A percentile compares a stretch with the other conserved stretches of the same genome.
Conservation (phyloP, 2,329 filamentous ascomycete species). For the Trematosphaeria pertusa region DNA sequence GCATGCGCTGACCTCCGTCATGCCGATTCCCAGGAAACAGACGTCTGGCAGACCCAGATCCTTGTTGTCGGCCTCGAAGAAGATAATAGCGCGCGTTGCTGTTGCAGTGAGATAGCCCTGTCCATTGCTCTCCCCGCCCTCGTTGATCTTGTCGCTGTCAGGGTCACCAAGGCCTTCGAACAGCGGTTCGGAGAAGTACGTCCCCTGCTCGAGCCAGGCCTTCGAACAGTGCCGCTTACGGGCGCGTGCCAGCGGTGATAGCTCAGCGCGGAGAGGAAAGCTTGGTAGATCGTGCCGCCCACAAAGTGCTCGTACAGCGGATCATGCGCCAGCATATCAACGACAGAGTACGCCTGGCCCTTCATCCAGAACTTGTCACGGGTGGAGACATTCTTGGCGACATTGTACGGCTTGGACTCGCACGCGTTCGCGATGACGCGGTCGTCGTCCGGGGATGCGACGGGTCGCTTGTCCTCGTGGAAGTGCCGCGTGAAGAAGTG, state of each 20-base stretch:
- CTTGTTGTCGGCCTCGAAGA: slow-evolving; percentile 73
- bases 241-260: slow-evolving; percentile 78
- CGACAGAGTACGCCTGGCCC: slow-evolving; percentile 70
- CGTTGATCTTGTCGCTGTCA: slow-evolving; percentile 47
- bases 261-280: slow-evolving; percentile 70
- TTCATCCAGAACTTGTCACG: slow-evolving; percentile 73
- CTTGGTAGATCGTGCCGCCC: slow-evolving; percentile 73
- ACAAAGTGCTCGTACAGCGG: slow-evolving; percentile 61
- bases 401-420: slow-evolving; percentile 66
- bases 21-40: slow-evolving; percentile 76
- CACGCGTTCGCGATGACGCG: slow-evolving; percentile 68
- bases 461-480: slow-evolving; percentile 61
- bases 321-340: slow-evolving; percentile 69
- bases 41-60: slow-evolving; percentile 71
- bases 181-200: slow-evolving; percentile 70
- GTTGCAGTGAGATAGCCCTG: slow-evolving; percentile 72
- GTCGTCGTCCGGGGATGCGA: slow-evolving; percentile 63
- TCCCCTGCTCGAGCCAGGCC: slow-evolving; percentile 66
- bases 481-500: slow-evolving; percentile 71
- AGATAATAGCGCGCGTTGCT: slow-evolving; percentile 74
- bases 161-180: slow-evolving; percentile 56
- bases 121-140: slow-evolving; percentile 55
- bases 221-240: slow-evolving; percentile 68
- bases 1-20: slow-evolving; percentile 78
- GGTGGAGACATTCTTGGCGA: slow-evolving; percentile 59